Evolutionary conservation across 495 filamentous ascomycete species (phyloP).

Genomic region (Neurospora sublineolata): DNA sequence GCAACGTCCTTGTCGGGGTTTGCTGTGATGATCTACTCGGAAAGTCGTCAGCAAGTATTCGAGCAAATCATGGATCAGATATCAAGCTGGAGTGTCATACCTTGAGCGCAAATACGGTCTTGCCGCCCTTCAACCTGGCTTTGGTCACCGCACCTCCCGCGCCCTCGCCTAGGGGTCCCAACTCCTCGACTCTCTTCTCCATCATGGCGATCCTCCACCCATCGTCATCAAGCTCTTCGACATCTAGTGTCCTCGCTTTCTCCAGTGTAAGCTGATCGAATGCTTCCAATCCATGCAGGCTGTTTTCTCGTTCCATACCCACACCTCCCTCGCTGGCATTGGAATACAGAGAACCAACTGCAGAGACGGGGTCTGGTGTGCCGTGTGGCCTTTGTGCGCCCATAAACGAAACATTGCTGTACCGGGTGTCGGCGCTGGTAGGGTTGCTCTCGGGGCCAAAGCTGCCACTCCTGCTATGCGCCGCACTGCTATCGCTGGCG

Average conservation of each 20-base stretch:
- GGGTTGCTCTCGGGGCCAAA: conserved; percentile 63
- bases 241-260: conserved; percentile 70
- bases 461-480: conserved; percentile 62
- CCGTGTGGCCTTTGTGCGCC: conserved; percentile 42
- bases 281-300: conserved; percentile 53
- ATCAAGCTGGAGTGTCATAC: conserved; percentile 35
- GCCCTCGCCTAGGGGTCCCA: conserved; percentile 87
- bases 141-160: conserved; percentile 91
- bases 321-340: conserved; percentile 52
- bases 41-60: conserved; percentile 13
- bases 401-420: conserved; percentile 63
- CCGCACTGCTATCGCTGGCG: conserved; percentile 52
- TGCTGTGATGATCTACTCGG: conserved; percentile 78
- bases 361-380: conserved; percentile 77
- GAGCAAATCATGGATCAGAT: not conserved
- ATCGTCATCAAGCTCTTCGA: conserved; percentile 88
- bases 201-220: conserved; percentile 88
- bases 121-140: conserved; percentile 77
- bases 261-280: conserved; percentile 66
- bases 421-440: conserved; percentile 71
- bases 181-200: conserved; percentile 73
- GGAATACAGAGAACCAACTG: conserved; percentile 74
- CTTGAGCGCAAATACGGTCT: conserved; percentile 94
- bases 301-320: conserved; percentile 66
- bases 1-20: conserved; percentile 96